Percentiles rank a stretch among this genome's conserved stretches.
These are phyloP conservation scores for Millerago galiae DNA, from an alignment of 805 yeast genomes.

Conservation along the genomic window DNA sequence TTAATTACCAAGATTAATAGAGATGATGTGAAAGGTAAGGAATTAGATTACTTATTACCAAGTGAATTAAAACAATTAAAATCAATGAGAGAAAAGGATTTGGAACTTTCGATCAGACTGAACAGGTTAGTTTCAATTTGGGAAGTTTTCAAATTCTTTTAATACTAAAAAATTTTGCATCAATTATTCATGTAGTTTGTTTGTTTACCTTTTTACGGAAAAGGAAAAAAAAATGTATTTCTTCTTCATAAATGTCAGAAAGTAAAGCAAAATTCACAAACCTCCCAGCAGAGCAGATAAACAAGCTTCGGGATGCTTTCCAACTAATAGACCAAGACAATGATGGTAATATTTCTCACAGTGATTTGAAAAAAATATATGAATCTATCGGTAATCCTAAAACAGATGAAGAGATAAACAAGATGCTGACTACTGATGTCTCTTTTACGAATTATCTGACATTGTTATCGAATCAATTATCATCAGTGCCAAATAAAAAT, in stretches of 20 bases:
- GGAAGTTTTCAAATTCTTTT: conserved; percentile 42
- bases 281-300: conserved; percentile 57
- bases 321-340: conserved; percentile 76
- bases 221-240: too few species aligned
- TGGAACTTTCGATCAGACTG: conserved; percentile 46
- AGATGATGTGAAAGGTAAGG: conserved; percentile 84
- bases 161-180: neutral
- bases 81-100: conserved; percentile 51
- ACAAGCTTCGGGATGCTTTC: conserved; percentile 67
- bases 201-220: neutral
- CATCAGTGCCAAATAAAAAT: conserved; percentile 42
- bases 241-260: too few species aligned
- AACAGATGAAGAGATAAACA: conserved; percentile 34
- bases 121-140: conserved; percentile 50
- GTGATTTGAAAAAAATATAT: conserved; percentile 51
- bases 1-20: conserved; percentile 77
- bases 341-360: conserved; percentile 54
- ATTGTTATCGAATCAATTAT: conserved; percentile 50
- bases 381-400: conserved; percentile 44
- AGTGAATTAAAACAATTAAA: conserved; percentile 71
- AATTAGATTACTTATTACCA: conserved; percentile 63
- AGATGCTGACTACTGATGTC: conserved; percentile 38
- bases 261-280: conserved; percentile 23
- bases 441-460: conserved; percentile 59
- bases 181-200: neutral